Conservation (phyloP, 2,329 filamentous ascomycete genomes). For the Verruconis gallopava region DNA sequence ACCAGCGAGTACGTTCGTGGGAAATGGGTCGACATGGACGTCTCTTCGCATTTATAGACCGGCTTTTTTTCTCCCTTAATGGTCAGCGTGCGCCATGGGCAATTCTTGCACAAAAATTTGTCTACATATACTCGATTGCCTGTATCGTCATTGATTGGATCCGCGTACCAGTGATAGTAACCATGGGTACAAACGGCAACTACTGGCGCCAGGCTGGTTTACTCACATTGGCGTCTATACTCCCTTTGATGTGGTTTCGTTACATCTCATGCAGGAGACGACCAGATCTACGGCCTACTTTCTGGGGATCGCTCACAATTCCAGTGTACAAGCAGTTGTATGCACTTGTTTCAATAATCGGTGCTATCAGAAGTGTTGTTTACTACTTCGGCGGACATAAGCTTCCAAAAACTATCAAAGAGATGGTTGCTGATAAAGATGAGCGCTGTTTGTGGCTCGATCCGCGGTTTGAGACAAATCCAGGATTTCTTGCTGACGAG, state of each 20-base stretch:
- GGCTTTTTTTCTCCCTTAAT: conserved; percentile 12
- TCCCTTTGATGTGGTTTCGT: conserved; percentile 13
- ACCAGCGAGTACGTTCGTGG: conserved; percentile 14
- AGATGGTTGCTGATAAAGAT: conserved; percentile 14
- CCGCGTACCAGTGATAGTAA: conserved; percentile 13
- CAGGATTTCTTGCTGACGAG: conserved; percentile 14
- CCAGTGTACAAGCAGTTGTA: conserved; percentile 15
- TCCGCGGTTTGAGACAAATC: conserved; percentile 12
- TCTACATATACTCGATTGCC: conserved; percentile 13
- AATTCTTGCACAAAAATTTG: conserved; percentile 14
- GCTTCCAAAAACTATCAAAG: conserved; percentile 12
- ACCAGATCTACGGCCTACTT: conserved; percentile 12
- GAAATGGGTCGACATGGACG: conserved; percentile 15
- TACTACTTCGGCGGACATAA: conserved; percentile 14
- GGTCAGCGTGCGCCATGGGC: conserved; percentile 11
- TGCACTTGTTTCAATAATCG: conserved; percentile 12
- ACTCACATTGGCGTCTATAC: conserved; percentile 12
- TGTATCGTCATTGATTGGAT: conserved; percentile 15
- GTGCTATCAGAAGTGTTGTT: conserved; percentile 12
- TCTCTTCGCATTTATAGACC: conserved; percentile 13
- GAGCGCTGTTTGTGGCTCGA: conserved; percentile 14
- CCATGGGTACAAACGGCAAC: conserved; percentile 11
- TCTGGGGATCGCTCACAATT: conserved; percentile 13
- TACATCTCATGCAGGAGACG: conserved; percentile 13
- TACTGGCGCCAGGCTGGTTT: conserved; percentile 12